These are phyloP conservation scores for Diaporthe vaccinii DNA, from an alignment of 2,329 filamentous ascomycete genomes.

Conservation along the genomic window DNA sequence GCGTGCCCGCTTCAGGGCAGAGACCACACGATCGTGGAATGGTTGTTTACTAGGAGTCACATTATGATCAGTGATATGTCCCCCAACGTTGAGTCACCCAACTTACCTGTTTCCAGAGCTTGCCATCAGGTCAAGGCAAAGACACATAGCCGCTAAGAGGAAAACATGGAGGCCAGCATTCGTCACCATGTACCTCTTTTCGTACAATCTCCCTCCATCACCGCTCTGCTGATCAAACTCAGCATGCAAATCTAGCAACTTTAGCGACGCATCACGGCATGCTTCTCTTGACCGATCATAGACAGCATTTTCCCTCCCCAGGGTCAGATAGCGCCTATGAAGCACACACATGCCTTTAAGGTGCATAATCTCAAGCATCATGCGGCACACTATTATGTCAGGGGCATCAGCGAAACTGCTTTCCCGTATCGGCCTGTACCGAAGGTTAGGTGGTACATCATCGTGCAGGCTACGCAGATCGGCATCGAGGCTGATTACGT, in stretches of 20 bases:
- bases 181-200: constrained; percentile 67
- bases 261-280: constrained; percentile 59
- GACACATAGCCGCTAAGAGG: constrained; percentile 70
- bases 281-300: constrained; percentile 57
- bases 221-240: constrained; percentile 61
- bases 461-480: constrained; percentile 52
- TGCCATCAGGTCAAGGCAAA: constrained; percentile 65
- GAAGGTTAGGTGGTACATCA: constrained; percentile 50
- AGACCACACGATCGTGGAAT: constrained; percentile 45
- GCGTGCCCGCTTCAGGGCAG: constrained; percentile 56
- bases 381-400: constrained; percentile 54
- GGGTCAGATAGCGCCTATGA: constrained; percentile 61
- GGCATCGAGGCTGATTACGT: constrained; percentile 53
- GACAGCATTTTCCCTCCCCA: constrained; percentile 53
- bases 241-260: constrained; percentile 60
- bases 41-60: background rate
- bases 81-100: background rate
- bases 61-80: background rate
- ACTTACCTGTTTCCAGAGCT: constrained; percentile 54
- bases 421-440: constrained; percentile 40
- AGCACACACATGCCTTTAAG: constrained; percentile 64
- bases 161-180: constrained; percentile 69
- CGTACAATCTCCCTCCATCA: constrained; percentile 64
- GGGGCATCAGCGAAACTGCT: constrained; percentile 54
- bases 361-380: constrained; percentile 56